Conservation (phyloP, 169 alveolate species). For the Cystoisospora suis region DNA sequence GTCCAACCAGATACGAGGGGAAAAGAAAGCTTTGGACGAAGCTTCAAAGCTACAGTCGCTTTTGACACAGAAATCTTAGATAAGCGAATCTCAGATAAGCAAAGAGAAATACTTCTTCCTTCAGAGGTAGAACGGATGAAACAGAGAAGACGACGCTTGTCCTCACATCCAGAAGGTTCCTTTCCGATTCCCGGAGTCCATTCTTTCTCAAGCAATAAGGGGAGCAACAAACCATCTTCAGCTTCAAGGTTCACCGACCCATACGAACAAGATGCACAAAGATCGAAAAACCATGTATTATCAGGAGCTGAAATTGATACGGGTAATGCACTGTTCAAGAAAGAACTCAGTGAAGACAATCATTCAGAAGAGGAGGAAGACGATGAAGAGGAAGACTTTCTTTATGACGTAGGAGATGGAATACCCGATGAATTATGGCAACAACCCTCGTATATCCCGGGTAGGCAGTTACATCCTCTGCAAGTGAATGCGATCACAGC, state of each 20-base stretch:
- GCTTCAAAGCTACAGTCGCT: neutral
- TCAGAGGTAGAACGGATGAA: neutral
- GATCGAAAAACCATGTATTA: neutral
- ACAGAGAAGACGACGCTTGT: neutral
- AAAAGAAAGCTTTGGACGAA: neutral
- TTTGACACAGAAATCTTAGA: neutral
- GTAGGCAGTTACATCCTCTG: neutral
- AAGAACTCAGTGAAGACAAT: neutral
- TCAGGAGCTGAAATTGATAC: neutral
- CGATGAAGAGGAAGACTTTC: neutral
- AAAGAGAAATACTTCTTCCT: neutral
- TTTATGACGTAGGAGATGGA: neutral
- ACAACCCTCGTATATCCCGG: neutral
- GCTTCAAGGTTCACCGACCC: too few species aligned
- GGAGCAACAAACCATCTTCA: too few species aligned
- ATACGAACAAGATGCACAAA: too few species aligned
- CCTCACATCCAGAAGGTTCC: neutral
- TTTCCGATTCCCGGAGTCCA: neutral
- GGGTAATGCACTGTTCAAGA: neutral
- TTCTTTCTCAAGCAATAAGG: too few species aligned
- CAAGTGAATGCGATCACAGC: neutral
- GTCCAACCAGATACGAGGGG: neutral
- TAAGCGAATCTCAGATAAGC: neutral
- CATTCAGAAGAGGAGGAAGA: neutral
- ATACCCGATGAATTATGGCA: neutral